Conservation (phyloP, 768 basidiomycete species). For the Leccinellum rugosiceps region DNA sequence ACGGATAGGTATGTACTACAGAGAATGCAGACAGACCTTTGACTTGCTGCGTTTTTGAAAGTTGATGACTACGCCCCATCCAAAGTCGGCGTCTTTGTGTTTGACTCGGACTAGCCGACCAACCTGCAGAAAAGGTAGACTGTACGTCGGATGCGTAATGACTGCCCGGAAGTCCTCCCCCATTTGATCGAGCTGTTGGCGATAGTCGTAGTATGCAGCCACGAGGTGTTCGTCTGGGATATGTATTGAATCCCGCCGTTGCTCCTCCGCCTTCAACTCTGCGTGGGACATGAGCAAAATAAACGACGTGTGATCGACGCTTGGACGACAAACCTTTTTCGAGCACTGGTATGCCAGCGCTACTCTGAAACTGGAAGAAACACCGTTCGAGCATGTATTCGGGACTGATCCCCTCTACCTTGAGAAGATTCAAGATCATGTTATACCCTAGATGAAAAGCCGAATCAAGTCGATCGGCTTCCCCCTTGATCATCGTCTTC, state of each 20-base stretch:
- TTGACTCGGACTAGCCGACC: slow-evolving; percentile 93
- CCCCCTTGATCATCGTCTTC: slow-evolving; percentile 97
- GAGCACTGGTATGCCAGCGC: slow-evolving; percentile 78
- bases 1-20: neutral
- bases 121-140: slow-evolving; percentile 88
- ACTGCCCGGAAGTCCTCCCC: slow-evolving; percentile 85
- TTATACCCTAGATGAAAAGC: slow-evolving; percentile 99
- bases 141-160: slow-evolving; percentile 92
- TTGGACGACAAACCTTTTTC: slow-evolving; percentile 63
- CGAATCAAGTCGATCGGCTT: slow-evolving; percentile 94
- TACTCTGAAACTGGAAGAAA: slow-evolving; percentile 99
- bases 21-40: slow-evolving; percentile 48
- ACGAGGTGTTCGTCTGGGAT: slow-evolving; percentile 84
- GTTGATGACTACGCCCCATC: slow-evolving; percentile 94
- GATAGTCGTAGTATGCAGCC: slow-evolving; percentile 86
- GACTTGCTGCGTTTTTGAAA: slow-evolving; percentile 84
- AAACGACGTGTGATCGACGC: neutral
- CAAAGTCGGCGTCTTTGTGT: slow-evolving; percentile 84
- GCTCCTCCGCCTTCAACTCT: slow-evolving; percentile 80
- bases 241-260: slow-evolving; percentile 54
- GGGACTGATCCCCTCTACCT: slow-evolving; percentile 97
- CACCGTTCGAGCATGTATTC: slow-evolving; percentile 97
- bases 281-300: slow-evolving; percentile 5
- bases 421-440: slow-evolving; percentile 97
- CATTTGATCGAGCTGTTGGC: slow-evolving; percentile 92